Evolutionary conservation across 495 filamentous ascomycete species (phyloP).

Genomic region (Staphylotrichum longicolle): DNA sequence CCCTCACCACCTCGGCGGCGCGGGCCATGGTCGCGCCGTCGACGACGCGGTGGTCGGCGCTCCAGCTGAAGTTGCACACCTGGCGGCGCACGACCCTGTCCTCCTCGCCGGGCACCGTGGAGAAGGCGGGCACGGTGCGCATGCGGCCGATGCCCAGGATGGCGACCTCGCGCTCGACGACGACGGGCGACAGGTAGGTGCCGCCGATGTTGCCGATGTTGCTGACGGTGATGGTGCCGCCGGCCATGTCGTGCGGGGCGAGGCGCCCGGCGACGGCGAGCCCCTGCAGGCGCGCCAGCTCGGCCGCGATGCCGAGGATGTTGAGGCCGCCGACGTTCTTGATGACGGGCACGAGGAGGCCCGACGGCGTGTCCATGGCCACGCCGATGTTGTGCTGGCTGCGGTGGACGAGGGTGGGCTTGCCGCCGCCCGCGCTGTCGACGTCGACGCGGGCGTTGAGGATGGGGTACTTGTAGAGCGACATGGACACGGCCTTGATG

Average conservation of each 20-base stretch:
- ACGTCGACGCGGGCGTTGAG: conserved; percentile 82
- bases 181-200: conserved; percentile 85
- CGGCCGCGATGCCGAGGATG: conserved; percentile 71
- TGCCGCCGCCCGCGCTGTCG: conserved; percentile 42
- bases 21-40: conserved; percentile 93
- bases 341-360: conserved; percentile 93
- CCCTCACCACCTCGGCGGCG: conserved; percentile 74
- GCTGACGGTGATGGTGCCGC: conserved; percentile 91
- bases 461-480: conserved; percentile 75
- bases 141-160: conserved; percentile 87
- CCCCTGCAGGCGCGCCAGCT: conserved; percentile 68
- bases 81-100: conserved; percentile 60
- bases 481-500: conserved; percentile 87
- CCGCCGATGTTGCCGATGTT: conserved; percentile 98
- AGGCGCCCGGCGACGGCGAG: conserved; percentile 74
- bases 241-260: conserved; percentile 68
- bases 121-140: conserved; percentile 71
- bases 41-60: conserved; percentile 90
- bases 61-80: conserved; percentile 89
- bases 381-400: conserved; percentile 91
- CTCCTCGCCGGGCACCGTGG: conserved; percentile 40
- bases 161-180: conserved; percentile 82
- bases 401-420: conserved; percentile 70
- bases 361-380: conserved; percentile 89
- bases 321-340: conserved; percentile 73